phyloP scores from a whole-genome alignment of 305 asterid species.

The Andrographis paniculata region DNA sequence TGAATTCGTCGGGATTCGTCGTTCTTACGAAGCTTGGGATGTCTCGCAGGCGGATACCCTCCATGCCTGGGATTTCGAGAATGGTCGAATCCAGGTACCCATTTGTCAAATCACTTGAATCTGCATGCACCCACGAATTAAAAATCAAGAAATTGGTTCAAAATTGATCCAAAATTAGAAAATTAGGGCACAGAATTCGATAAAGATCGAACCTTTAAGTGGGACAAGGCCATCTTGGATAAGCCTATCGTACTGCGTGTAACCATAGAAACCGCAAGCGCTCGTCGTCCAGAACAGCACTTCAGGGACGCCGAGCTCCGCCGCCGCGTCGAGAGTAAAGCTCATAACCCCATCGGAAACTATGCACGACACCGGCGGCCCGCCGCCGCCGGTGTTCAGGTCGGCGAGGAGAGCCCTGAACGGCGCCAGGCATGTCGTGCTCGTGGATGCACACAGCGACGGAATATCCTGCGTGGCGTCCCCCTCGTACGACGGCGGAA shows the following conservation, averaged over 20 bases:
- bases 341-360: conserved; percentile 57
- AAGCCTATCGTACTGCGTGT: conserved; percentile 25
- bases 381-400: conserved; percentile 19
- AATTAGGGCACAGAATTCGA: not conserved
- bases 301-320: conserved; percentile 49
- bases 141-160: not conserved
- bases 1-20: conserved; percentile 20
- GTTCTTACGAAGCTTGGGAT: conserved; percentile 36
- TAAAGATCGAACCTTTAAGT: conserved; percentile 26
- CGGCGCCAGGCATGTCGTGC: conserved; percentile 28
- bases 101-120: conserved; percentile 17
- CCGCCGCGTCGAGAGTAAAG: conserved; percentile 56
- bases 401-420: conserved; percentile 33
- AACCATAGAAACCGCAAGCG: conserved; percentile 37
- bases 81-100: conserved; percentile 21
- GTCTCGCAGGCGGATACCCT: conserved; percentile 29
- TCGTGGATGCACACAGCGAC: conserved; percentile 23
- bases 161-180: not conserved
- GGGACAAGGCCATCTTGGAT: conserved; percentile 34
- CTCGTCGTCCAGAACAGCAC: conserved; percentile 46
- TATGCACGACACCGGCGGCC: conserved; percentile 59
- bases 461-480: conserved; percentile 35
- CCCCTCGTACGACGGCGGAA: conserved; percentile 24
- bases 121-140: conserved; percentile 13
- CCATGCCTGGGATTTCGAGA: conserved; percentile 30